These are phyloP conservation scores for Purpureocillium lavendulum DNA, from an alignment of 2,329 filamentous ascomycete genomes.

Conservation along the genomic window DNA sequence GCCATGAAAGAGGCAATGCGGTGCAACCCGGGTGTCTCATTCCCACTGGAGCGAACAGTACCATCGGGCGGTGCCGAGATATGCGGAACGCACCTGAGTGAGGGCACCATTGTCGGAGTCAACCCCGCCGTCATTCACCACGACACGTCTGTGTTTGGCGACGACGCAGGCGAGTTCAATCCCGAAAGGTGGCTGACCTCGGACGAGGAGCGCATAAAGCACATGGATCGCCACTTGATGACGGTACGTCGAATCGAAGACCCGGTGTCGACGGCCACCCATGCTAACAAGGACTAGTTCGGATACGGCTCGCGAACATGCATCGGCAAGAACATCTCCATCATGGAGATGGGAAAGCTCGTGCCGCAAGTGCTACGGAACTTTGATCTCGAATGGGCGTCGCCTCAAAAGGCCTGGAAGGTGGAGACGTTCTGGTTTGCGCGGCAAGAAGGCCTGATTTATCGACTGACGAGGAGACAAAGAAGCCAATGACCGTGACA, in stretches of 20 bases:
- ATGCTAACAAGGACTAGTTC: no score
- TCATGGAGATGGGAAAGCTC: conserved; percentile 11
- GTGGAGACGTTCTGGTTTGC: conserved; percentile 4
- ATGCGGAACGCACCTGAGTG: conserved; percentile 3
- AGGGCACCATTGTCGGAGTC: conserved; percentile 26
- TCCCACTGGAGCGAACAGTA: conserved; percentile 7
- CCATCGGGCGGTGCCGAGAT: conserved; percentile 2
- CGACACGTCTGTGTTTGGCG: conserved; percentile 45
- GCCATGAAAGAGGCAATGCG: conserved; percentile 37
- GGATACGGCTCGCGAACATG: conserved; percentile 43
- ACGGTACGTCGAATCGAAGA: conserved; percentile 4
- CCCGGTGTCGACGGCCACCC: conserved; percentile 1
- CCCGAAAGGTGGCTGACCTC: conserved; percentile 43
- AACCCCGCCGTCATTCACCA: conserved; percentile 40
- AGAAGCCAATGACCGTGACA: no score
- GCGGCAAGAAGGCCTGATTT: conserved; percentile 7
- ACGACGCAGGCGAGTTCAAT: conserved; percentile 43
- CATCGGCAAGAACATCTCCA: conserved; percentile 22
- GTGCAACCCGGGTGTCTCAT: conserved; percentile 38
- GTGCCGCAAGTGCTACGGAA: conserved; percentile 10
- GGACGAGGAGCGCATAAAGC: conserved; percentile 2
- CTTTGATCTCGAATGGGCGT: conserved; percentile 7
- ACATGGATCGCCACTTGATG: conserved; percentile 8
- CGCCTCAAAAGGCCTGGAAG: background rate
- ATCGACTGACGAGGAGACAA: no score